Base-by-base conservation (phyloP, 192 early-diverging fungal genomes). In the Podila horticola region DNA sequence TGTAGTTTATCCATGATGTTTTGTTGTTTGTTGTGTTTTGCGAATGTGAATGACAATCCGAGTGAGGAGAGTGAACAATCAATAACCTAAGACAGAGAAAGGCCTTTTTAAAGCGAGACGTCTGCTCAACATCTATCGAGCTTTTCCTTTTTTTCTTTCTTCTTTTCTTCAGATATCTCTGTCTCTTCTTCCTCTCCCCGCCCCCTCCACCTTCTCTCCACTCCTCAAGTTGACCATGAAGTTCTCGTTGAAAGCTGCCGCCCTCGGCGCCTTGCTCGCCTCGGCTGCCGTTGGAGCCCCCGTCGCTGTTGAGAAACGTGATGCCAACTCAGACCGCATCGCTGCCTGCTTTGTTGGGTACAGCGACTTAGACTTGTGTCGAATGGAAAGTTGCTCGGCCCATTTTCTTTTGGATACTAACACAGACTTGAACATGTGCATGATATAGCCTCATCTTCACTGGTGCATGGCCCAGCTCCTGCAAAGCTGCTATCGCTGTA, bases 291-390 rank as follows among this genome's bases (percentile, higher is more conserved):
- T 69, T 29, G 77, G 67, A 52, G 77, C 77, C 28, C 77, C 77
- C 29, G 68, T 81, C n/a, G 24, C 4, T 55, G 17, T 55, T 17
- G 71, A 81, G 29, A 72, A 72, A 62, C 77, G 77, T 13, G 77
- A 68, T 52, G 66, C 67, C 29, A 64, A 62, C 20, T 67, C 66
- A 29, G 77, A 68, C 29, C 66, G 71, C 12, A 73, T 81, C 20
- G 60, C 45, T n/a, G 67, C 77, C 3, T 81, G 77, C 66, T 81
- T 81, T 60, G 62, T 69, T 36, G 67, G 67, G 77, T 81, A 69
- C 3, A 36, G n/a, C n/a, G n/a, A n/a, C n/a, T n/a, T 28, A 12
- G 13, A 19, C 26, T 10, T 8, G 22, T 20, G 5, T 41, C 28
- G 34, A 26, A 31, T 48, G 28, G 29, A 5, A 6, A 55, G 31